These are phyloP conservation scores for Haberlea rhodopensis DNA, from an alignment of 257 asterid species.

Conservation along the genomic window DNA sequence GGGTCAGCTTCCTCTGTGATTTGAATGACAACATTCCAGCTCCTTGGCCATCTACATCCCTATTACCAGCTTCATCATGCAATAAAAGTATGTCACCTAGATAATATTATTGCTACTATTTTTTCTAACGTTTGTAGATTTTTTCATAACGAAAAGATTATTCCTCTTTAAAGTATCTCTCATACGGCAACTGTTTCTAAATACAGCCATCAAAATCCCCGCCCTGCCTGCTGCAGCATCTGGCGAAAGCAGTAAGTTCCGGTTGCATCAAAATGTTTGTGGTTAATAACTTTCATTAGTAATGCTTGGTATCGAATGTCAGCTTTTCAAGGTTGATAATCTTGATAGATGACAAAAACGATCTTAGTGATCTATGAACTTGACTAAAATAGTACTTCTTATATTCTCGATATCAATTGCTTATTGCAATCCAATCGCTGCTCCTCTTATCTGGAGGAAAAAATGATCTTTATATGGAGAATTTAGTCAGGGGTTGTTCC, in stretches of 20 bases:
- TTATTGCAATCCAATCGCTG: not conserved
- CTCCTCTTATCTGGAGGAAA: not conserved
- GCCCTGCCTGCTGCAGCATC: slow-evolving; percentile 99
- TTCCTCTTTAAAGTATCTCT: slow-evolving; percentile 15
- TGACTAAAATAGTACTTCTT: not conserved
- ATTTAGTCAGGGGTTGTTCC: not conserved
- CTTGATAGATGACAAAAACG: not conserved
- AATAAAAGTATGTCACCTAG: slow-evolving; percentile 58
- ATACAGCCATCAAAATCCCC: slow-evolving; percentile 82
- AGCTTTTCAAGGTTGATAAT: not conserved
- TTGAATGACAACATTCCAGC: slow-evolving; percentile 97
- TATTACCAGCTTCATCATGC: slow-evolving; percentile 72
- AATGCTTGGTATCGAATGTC: not conserved
- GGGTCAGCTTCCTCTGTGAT: slow-evolving; percentile 88
- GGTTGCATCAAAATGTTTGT: not conserved
- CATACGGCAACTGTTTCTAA: slow-evolving; percentile 11
- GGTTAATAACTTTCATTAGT: not conserved
- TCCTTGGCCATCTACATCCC: slow-evolving; percentile 86
- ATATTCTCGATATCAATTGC: not conserved
- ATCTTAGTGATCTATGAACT: not conserved
- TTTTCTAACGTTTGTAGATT: not conserved
- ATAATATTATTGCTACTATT: not conserved
- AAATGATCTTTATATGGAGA: not conserved
- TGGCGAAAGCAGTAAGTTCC: slow-evolving; percentile 71
- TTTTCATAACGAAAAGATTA: not conserved